phyloP scores from a whole-genome alignment of 441 rosid species.

The Geranium incanum region DNA sequence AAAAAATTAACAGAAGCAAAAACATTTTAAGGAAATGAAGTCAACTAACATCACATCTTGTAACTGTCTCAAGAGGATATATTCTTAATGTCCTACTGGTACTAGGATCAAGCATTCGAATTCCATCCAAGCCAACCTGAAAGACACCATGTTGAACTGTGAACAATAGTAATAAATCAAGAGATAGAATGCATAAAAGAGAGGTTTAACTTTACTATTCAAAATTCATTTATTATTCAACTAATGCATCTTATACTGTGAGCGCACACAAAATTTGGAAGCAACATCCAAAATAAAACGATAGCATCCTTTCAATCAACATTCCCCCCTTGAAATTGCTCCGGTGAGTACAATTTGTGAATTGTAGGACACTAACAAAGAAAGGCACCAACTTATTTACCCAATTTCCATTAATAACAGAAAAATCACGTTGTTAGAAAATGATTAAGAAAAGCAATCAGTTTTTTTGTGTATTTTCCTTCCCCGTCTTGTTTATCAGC shows the following conservation, averaged over 20 bases:
- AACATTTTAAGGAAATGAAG: slow-evolving; percentile 1
- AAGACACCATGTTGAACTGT: slow-evolving; percentile 15
- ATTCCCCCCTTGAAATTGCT: background rate
- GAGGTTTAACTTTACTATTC: background rate
- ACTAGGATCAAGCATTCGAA: slow-evolving; percentile 94
- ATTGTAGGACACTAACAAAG: background rate
- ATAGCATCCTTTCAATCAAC: background rate
- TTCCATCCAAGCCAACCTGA: slow-evolving; percentile 97
- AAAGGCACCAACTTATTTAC: background rate
- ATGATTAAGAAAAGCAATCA: background rate
- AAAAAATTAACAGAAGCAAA: slow-evolving; percentile 3
- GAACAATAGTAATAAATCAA: background rate
- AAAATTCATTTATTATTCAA: too few relatives aligned
- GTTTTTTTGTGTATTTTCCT: background rate
- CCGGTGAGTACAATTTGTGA: background rate
- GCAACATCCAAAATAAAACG: background rate
- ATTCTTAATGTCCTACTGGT: slow-evolving; percentile 74
- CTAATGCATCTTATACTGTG: background rate
- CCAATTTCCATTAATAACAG: too few relatives aligned
- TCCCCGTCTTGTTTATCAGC: background rate
- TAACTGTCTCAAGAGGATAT: slow-evolving; percentile 86
- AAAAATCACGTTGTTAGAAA: background rate
- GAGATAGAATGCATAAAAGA: background rate
- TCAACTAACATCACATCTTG: slow-evolving; percentile 77
- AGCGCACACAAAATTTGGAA: background rate